A percentile compares a stretch with the other conserved stretches of the same genome.
These are phyloP conservation scores for Tuber magnatum DNA, from an alignment of 495 filamentous ascomycete species.

Conservation along the genomic window DNA sequence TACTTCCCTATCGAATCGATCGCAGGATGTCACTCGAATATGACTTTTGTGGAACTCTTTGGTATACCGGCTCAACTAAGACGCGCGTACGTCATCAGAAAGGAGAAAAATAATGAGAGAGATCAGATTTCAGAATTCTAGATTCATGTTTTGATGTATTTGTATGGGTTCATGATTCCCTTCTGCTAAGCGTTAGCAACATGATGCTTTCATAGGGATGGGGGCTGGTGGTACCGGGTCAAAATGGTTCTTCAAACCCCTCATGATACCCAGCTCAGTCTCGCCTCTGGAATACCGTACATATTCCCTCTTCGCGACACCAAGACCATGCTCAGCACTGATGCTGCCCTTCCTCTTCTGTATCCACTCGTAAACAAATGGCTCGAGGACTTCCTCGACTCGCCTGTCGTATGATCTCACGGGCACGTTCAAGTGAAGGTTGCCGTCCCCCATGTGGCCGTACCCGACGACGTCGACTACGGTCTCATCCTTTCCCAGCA, in stretches of 20 bases:
- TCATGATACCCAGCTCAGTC: slow-evolving; percentile 83
- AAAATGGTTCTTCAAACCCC: slow-evolving; percentile 80
- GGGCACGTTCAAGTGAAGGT: slow-evolving; percentile 84
- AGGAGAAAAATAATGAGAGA: background rate
- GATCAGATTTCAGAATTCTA: background rate
- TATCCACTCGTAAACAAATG: slow-evolving; percentile 97
- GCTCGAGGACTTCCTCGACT: slow-evolving; percentile 84
- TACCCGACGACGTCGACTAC: slow-evolving; percentile 89
- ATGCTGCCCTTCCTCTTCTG: slow-evolving; percentile 77
- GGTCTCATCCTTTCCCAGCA: slow-evolving; percentile 56
- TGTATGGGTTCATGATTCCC: slow-evolving; percentile 91
- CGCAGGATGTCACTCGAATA: background rate
- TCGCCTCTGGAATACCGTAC: slow-evolving; percentile 86
- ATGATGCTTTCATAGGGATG: background rate
- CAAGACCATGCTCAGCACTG: slow-evolving; percentile 91
- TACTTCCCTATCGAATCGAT: background rate
- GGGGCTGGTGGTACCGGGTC: slow-evolving; percentile 66
- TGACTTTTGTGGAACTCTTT: background rate
- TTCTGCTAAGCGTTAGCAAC: slow-evolving; percentile 50
- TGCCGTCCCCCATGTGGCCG: slow-evolving; percentile 95
- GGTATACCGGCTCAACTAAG: background rate
- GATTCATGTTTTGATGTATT: slow-evolving; percentile 54
- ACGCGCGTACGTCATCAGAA: background rate
- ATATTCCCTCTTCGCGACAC: slow-evolving; percentile 87
- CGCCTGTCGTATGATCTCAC: slow-evolving; percentile 74